Evolutionary conservation across 2,329 filamentous ascomycete genomes (phyloP).

Genomic region (Metarhizium rileyi): DNA sequence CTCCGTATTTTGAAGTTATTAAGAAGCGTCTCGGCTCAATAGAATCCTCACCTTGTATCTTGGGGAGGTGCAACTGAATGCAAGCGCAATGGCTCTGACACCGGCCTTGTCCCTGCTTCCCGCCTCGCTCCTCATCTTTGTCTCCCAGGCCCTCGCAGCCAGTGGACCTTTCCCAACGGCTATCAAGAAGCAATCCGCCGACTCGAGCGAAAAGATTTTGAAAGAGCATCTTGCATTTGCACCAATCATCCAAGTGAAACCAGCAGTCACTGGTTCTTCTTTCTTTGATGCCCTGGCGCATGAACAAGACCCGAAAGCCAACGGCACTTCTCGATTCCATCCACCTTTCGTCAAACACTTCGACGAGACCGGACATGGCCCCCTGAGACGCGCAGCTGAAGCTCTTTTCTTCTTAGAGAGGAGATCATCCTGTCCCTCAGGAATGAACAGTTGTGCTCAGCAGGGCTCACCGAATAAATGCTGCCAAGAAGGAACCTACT

Average conservation of each 20-base stretch:
- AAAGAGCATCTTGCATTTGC: slow-evolving; percentile 52
- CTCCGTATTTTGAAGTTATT: background rate
- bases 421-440: slow-evolving; percentile 58
- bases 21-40: background rate
- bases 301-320: slow-evolving; percentile 16
- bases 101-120: slow-evolving; percentile 3
- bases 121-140: slow-evolving; percentile 6
- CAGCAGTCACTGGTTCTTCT: slow-evolving; percentile 14
- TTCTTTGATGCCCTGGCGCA: slow-evolving; percentile 12
- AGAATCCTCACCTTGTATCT: background rate
- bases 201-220: slow-evolving; percentile 65
- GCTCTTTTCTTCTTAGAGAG: slow-evolving; percentile 39
- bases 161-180: slow-evolving; percentile 41
- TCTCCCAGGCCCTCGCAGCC: slow-evolving; percentile 26
- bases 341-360: slow-evolving; percentile 43
- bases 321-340: slow-evolving; percentile 21
- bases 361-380: slow-evolving; percentile 14
- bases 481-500: slow-evolving; percentile 56
- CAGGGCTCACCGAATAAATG: slow-evolving; percentile 64
- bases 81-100: slow-evolving; percentile 2
- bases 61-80: background rate
- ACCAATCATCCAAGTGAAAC: slow-evolving; percentile 9
- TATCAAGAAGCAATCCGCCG: slow-evolving; percentile 61
- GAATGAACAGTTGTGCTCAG: slow-evolving; percentile 52
- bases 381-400: slow-evolving; percentile 35